Percentiles rank a stretch among this genome's conserved stretches.
Evolutionary conservation across 2,329 filamentous ascomycete genomes (phyloP).

Genomic region (Penicillium janthinellum): DNA sequence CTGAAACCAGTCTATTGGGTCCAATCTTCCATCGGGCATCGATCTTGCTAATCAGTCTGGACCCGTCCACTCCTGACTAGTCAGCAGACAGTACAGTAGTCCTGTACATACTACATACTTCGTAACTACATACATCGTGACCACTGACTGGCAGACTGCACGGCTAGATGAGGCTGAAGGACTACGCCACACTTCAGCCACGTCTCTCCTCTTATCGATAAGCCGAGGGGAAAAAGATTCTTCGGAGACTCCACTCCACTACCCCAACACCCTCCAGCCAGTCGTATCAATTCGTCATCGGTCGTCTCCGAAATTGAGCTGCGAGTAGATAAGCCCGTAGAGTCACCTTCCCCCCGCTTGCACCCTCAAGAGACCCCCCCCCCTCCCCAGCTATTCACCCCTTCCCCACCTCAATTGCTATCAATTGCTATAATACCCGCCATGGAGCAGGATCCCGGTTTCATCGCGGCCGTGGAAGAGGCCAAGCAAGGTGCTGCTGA

Average conservation of each 20-base stretch:
- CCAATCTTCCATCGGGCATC: no score
- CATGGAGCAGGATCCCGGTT: constrained; percentile 52
- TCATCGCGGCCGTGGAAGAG: constrained; percentile 60
- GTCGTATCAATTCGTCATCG: constrained; percentile 14
- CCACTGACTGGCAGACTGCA: not conserved
- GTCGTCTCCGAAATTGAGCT: constrained; percentile 14
- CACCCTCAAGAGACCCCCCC: not conserved
- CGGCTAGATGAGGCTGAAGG: not conserved
- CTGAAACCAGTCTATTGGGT: no score
- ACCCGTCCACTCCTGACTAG: no score
- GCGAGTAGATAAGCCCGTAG: not conserved
- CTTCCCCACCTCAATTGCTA: not conserved
- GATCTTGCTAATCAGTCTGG: no score
- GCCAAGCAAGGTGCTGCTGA: constrained; percentile 58
- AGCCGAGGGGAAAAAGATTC: constrained; percentile 20
- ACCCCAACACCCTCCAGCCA: not conserved
- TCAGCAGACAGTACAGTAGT: no score
- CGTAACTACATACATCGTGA: no score
- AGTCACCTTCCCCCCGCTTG: not conserved
- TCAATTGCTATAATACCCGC: constrained; percentile 5
- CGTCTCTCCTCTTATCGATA: constrained; percentile 30
- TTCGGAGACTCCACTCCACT: constrained; percentile 17
- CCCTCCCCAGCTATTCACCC: not conserved
- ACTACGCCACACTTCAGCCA: constrained; percentile 7
- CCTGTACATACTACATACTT: no score